Percentiles rank a stretch among this genome's conserved stretches.
Evolutionary conservation across 1,139 yeast genomes (phyloP).

Genomic region (Yamadazyma spencermartinsiae): DNA sequence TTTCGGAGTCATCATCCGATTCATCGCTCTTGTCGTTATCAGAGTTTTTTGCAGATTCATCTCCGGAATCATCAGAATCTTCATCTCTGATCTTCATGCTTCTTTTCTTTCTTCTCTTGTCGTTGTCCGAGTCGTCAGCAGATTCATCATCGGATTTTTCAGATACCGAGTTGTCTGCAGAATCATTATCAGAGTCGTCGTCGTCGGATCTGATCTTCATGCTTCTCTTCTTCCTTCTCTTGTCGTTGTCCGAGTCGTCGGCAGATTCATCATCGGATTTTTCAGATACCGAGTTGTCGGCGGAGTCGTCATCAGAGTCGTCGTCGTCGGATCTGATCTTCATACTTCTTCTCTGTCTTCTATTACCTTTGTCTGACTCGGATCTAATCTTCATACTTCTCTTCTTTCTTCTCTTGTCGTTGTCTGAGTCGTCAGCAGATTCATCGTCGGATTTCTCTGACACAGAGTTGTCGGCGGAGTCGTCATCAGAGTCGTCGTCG

Average conservation of each 20-base stretch:
- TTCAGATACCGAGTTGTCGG: constrained; percentile 1
- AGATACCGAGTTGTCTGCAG: too few species aligned
- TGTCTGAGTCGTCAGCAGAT: background rate
- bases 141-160: background rate
- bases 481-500: too few species aligned
- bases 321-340: constrained; percentile 1
- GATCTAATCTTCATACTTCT: constrained; percentile 1
- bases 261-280: background rate
- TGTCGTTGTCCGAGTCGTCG: constrained; percentile 1
- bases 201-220: constrained; percentile 4
- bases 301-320: constrained; percentile 1
- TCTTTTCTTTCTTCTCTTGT: background rate
- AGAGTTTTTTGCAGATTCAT: background rate
- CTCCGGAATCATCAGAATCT: too few species aligned
- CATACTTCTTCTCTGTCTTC: too few species aligned
- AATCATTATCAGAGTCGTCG: constrained; percentile 3
- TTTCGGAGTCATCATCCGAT: constrained; percentile 1
- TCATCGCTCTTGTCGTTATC: constrained; percentile 4
- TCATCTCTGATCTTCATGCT: constrained; percentile 1
- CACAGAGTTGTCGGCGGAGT: too few species aligned
- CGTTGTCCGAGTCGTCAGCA: constrained; percentile 1
- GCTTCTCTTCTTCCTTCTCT: background rate
- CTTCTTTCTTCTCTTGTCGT: background rate
- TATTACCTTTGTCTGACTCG: constrained; percentile 3
- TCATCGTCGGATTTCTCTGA: too few species aligned